These are phyloP conservation scores for Salvia sclarea DNA, from an alignment of 305 asterid genomes.

Conservation along the genomic window DNA sequence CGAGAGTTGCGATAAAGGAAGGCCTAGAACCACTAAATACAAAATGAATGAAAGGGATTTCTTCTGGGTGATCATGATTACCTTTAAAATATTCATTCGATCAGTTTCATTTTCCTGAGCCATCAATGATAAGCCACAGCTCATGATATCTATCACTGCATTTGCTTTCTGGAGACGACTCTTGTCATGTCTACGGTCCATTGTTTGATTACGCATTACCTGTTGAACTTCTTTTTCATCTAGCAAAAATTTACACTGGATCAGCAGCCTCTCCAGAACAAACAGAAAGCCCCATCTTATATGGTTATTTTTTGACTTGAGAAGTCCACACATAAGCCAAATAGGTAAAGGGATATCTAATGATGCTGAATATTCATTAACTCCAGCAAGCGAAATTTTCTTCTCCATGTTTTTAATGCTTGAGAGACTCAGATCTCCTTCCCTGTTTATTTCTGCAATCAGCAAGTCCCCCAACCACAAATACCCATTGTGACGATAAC, in stretches of 20 bases:
- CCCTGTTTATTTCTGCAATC: constrained; percentile 78
- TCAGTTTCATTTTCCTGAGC: constrained; percentile 95
- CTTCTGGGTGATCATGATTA: constrained; percentile 28
- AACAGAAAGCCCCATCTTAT: constrained; percentile 85
- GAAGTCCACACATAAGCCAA: constrained; percentile 98
- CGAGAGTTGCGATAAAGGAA: constrained; percentile 4
- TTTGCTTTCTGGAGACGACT: constrained; percentile 92
- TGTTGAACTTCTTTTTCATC: constrained; percentile 92
- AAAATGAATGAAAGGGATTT: background rate
- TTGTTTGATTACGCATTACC: constrained; percentile 55
- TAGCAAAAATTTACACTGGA: constrained; percentile 91
- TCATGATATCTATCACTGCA: constrained; percentile 91
- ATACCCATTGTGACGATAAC: constrained; percentile 89
- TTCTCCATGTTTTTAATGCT: constrained; percentile 77
- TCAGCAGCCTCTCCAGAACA: constrained; percentile 94
- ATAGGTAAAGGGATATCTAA: constrained; percentile 79
- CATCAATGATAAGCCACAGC: constrained; percentile 90
- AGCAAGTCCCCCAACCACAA: constrained; percentile 97
- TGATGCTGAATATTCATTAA: constrained; percentile 74
- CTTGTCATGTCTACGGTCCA: constrained; percentile 46
- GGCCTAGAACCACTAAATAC: constrained; percentile 18
- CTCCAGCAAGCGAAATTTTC: constrained; percentile 73
- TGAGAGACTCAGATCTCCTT: constrained; percentile 61
- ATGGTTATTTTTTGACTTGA: constrained; percentile 71
- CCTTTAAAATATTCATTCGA: constrained; percentile 93